phyloP scores from a whole-genome alignment of 306 rosid genomes.

The Aeschynomene evenia region DNA sequence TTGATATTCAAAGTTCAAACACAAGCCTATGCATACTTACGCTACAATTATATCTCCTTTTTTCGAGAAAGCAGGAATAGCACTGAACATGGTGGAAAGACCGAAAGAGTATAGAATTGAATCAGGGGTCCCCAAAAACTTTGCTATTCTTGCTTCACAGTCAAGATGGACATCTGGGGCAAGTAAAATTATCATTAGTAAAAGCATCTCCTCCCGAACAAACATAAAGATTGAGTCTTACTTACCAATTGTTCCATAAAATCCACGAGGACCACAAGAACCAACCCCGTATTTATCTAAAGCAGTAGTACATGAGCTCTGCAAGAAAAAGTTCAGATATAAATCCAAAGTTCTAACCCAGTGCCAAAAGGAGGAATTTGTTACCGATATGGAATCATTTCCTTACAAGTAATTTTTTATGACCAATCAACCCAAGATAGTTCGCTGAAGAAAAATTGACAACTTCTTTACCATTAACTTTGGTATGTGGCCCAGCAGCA shows the following conservation, averaged over 20 bases:
- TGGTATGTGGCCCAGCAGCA: conserved; percentile 91
- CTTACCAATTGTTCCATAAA: conserved; percentile 95
- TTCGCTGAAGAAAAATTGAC: conserved; percentile 96
- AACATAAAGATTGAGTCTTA: conserved; percentile 41
- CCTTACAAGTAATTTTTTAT: conserved; percentile 79
- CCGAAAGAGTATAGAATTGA: conserved; percentile 96
- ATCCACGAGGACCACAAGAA: conserved; percentile 99
- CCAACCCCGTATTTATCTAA: conserved; percentile 98
- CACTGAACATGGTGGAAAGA: conserved; percentile 98
- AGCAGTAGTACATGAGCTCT: conserved; percentile 91
- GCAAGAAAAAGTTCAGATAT: conserved; percentile 36
- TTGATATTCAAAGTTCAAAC: conserved; percentile 8
- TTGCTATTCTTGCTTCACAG: conserved; percentile 95
- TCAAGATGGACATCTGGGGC: conserved; percentile 95
- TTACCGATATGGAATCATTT: conserved; percentile 22
- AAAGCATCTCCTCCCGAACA: conserved; percentile 13
- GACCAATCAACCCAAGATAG: conserved; percentile 92
- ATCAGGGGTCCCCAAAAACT: conserved; percentile 96
- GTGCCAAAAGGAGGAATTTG: neutral
- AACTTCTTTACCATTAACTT: conserved; percentile 79
- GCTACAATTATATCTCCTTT: conserved; percentile 91
- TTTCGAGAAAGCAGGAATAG: conserved; percentile 95
- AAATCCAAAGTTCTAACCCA: conserved; percentile 14
- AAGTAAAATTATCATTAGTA: conserved; percentile 23
- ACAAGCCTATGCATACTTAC: conserved; percentile 56